phyloP scores from a whole-genome alignment of 345 rosid genomes.

The Hibiscus trionum region DNA sequence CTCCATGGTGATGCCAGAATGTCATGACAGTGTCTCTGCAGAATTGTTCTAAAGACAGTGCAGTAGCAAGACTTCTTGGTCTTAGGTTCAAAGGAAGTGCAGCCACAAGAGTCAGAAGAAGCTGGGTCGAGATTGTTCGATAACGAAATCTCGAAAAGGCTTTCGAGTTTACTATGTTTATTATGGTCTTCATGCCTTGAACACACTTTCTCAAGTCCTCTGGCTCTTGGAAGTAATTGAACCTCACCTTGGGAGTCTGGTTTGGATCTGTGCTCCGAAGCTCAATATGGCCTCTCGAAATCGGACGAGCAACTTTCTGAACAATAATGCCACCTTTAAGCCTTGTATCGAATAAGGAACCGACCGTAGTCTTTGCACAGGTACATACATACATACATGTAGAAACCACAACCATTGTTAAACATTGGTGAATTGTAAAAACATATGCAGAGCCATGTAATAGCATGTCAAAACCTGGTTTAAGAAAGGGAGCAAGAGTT shows the following conservation, averaged over 20 bases:
- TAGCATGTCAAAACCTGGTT: slow-evolving; percentile 32
- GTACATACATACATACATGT: neutral
- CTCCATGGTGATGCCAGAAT: slow-evolving; percentile 76
- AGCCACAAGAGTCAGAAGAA: slow-evolving; percentile 29
- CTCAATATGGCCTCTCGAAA: slow-evolving; percentile 52
- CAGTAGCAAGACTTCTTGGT: slow-evolving; percentile 34
- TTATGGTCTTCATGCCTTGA: slow-evolving; percentile 45
- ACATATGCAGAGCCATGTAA: no score
- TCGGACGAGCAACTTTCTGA: slow-evolving; percentile 53
- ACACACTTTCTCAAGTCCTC: slow-evolving; percentile 59
- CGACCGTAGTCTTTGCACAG: slow-evolving; percentile 2
- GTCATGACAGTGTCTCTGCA: slow-evolving; percentile 64
- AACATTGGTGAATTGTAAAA: no score
- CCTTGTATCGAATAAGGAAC: slow-evolving; percentile 20
- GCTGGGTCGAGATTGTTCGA: slow-evolving; percentile 22
- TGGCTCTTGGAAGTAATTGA: slow-evolving; percentile 67
- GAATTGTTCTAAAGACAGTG: slow-evolving; percentile 47
- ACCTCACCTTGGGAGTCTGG: slow-evolving; percentile 57
- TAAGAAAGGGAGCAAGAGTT: slow-evolving; percentile 24
- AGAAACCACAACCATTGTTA: no score
- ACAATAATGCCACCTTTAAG: slow-evolving; percentile 45
- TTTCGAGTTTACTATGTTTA: slow-evolving; percentile 38
- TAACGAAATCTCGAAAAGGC: slow-evolving; percentile 52
- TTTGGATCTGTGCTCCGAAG: slow-evolving; percentile 42
- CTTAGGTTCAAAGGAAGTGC: slow-evolving; percentile 53